phyloP scores from a whole-genome alignment of 2,329 filamentous ascomycete species.

The Dothistroma pini region DNA sequence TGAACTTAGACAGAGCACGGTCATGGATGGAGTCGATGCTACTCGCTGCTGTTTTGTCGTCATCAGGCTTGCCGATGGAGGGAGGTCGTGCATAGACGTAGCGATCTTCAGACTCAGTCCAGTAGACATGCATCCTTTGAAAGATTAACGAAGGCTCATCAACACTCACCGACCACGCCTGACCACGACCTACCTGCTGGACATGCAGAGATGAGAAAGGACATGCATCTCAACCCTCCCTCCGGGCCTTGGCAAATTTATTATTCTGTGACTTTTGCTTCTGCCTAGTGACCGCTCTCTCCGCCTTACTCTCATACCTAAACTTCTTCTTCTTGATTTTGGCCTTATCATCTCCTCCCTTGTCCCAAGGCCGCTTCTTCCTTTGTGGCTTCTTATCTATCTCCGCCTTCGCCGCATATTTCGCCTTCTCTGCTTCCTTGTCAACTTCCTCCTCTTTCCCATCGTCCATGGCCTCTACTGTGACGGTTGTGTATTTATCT shows the following conservation, averaged over 20 bases:
- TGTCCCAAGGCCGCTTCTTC: slow-evolving; percentile 48
- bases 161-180: background rate
- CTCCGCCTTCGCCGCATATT: slow-evolving; percentile 11
- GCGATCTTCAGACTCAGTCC: background rate
- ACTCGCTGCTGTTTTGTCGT: background rate
- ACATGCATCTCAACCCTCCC: slow-evolving; percentile 7
- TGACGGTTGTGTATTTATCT: slow-evolving; percentile 92
- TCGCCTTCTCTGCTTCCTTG: slow-evolving; percentile 29
- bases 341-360: slow-evolving; percentile 47
- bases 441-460: slow-evolving; percentile 39
- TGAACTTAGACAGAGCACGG: background rate
- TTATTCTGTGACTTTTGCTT: slow-evolving; percentile 68
- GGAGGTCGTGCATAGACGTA: background rate
- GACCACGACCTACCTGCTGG: background rate
- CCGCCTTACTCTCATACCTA: slow-evolving; percentile 83
- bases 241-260: slow-evolving; percentile 57
- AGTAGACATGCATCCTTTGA: slow-evolving; percentile 8
- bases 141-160: background rate
- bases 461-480: slow-evolving; percentile 76
- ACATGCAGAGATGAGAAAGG: background rate
- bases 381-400: slow-evolving; percentile 26
- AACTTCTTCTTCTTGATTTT: slow-evolving; percentile 82
- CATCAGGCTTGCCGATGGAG: slow-evolving; percentile 3
- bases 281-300: slow-evolving; percentile 60
- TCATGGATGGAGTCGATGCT: background rate